Conservation (phyloP, 495 filamentous ascomycete genomes). For the Physcia stellaris region DNA sequence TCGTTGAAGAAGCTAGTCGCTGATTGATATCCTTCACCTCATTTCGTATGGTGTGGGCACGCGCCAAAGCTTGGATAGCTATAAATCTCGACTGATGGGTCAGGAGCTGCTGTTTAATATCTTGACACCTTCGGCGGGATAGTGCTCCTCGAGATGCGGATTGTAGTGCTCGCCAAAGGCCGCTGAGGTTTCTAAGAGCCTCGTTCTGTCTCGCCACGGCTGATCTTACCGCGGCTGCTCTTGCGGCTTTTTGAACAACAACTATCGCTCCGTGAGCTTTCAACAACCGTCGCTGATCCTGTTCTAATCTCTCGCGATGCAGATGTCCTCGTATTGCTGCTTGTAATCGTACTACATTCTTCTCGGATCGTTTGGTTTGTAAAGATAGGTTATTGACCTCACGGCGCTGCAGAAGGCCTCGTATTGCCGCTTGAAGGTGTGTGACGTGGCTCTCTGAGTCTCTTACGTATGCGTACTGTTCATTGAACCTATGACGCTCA, state of each 20-base stretch:
- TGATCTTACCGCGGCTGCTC: background rate
- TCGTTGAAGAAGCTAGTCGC: conserved; percentile 23
- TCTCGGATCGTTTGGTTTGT: conserved; percentile 28
- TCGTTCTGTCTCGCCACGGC: conserved; percentile 18
- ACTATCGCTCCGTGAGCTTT: background rate
- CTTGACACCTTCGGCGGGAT: conserved; percentile 26
- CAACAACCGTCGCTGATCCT: background rate
- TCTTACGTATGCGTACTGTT: conserved; percentile 33
- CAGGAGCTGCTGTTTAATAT: conserved; percentile 23
- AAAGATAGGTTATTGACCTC: conserved; percentile 13
- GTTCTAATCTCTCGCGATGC: conserved; percentile 24
- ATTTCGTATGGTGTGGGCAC: conserved; percentile 27
- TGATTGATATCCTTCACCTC: conserved; percentile 22
- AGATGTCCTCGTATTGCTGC: conserved; percentile 33
- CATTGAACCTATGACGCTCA: conserved; percentile 31
- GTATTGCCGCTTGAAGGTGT: conserved; percentile 58
- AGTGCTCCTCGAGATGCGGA: conserved; percentile 33
- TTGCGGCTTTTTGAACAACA: background rate
- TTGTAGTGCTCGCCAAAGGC: conserved; percentile 33
- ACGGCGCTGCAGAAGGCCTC: conserved; percentile 33
- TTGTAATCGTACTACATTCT: conserved; percentile 25
- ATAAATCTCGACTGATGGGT: conserved; percentile 26
- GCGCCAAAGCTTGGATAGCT: conserved; percentile 30
- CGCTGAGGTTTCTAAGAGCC: conserved; percentile 15
- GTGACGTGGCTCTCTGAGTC: conserved; percentile 34